These are phyloP conservation scores for Helotiales sp. DNA, from an alignment of 2,329 filamentous ascomycete genomes.

Conservation along the genomic window DNA sequence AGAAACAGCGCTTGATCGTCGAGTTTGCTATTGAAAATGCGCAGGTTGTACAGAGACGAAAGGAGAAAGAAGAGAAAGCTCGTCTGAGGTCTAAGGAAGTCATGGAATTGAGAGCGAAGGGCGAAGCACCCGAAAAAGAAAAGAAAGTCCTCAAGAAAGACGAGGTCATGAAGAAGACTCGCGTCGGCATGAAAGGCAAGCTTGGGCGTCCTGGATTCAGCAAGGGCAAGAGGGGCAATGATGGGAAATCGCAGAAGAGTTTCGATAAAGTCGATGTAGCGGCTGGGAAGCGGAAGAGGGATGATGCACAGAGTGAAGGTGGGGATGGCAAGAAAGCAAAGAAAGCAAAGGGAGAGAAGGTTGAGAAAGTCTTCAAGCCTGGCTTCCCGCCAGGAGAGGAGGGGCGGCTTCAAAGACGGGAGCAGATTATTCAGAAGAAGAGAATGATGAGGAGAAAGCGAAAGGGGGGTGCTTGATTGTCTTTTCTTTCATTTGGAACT, in stretches of 20 bases:
- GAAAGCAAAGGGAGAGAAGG: conserved; percentile 1
- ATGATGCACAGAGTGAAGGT: background rate
- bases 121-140: conserved; percentile 41
- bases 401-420: conserved; percentile 16
- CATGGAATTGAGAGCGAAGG: conserved; percentile 41
- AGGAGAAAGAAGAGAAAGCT: conserved; percentile 63
- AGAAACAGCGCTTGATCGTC: conserved; percentile 87
- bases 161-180: conserved; percentile 44
- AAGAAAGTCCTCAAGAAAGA: conserved; percentile 43
- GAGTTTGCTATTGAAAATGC: conserved; percentile 99
- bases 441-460: conserved; percentile 19
- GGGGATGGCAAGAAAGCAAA: background rate
- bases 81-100: conserved; percentile 47
- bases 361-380: conserved; percentile 13
- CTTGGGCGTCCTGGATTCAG: conserved; percentile 30
- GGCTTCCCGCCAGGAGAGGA: conserved; percentile 22
- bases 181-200: conserved; percentile 42
- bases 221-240: background rate
- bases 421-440: conserved; percentile 23
- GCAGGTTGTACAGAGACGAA: conserved; percentile 85
- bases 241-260: conserved; percentile 6
- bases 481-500: background rate
- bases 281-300: background rate
- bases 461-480: conserved; percentile 10
- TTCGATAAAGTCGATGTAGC: conserved; percentile 13